Conservation (phyloP, 495 filamentous ascomycete genomes). For the Hypoxylon lienhwacheense region DNA sequence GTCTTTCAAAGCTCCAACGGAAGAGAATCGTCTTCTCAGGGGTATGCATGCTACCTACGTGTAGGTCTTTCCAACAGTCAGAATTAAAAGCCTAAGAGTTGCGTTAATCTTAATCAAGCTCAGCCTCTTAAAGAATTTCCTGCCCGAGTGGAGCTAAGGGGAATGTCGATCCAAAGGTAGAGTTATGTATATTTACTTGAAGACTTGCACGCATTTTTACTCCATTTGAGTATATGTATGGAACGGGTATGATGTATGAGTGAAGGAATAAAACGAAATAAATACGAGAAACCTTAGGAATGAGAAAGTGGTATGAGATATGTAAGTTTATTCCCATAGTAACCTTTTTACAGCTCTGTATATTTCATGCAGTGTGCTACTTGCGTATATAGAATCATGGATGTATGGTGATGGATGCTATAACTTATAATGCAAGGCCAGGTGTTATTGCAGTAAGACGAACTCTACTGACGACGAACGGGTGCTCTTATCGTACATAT, state of each 20-base stretch:
- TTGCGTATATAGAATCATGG: too few relatives aligned
- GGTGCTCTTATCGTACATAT: constrained; percentile 21
- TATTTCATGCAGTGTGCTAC: too few relatives aligned
- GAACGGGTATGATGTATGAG: too few relatives aligned
- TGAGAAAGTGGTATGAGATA: too few relatives aligned
- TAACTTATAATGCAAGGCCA: constrained; percentile 9
- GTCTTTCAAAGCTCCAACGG: constrained; percentile 5
- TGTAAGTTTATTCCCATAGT: too few relatives aligned
- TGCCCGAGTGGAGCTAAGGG: constrained; percentile 3
- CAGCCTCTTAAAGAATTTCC: constrained; percentile 18
- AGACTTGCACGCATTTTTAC: constrained; percentile 7
- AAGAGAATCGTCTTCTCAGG: constrained; percentile 12
- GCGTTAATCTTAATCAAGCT: constrained; percentile 24
- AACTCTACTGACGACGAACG: constrained; percentile 12
- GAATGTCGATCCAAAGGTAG: constrained; percentile 23
- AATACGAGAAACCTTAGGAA: too few relatives aligned
- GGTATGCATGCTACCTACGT: constrained; percentile 23
- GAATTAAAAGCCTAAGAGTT: constrained; percentile 7
- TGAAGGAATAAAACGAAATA: too few relatives aligned
- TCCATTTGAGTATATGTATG: background rate
- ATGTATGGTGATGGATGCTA: background rate
- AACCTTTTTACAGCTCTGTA: too few relatives aligned
- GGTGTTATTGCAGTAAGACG: constrained; percentile 12
- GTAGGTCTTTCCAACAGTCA: constrained; percentile 14
- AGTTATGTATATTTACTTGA: constrained; percentile 19